These are phyloP conservation scores for Emergomyces africanus DNA, from an alignment of 2,329 filamentous ascomycete species.

Conservation along the genomic window DNA sequence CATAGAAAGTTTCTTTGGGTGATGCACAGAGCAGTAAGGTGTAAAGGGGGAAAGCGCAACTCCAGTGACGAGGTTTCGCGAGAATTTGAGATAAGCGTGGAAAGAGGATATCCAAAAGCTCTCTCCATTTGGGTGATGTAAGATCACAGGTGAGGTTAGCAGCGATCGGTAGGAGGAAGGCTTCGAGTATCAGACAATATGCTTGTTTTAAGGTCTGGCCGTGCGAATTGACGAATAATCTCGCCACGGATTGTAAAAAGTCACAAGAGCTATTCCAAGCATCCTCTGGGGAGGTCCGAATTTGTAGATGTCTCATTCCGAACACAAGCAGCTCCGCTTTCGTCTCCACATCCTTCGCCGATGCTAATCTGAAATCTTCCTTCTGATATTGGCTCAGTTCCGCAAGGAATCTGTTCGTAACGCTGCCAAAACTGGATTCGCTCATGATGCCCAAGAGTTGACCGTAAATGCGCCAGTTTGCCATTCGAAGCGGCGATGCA, in stretches of 20 bases:
- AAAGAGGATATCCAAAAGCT: conserved; percentile 67
- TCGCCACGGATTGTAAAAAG: conserved; percentile 69
- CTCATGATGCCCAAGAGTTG: conserved; percentile 95
- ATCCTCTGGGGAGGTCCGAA: conserved; percentile 60
- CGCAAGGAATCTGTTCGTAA: conserved; percentile 66
- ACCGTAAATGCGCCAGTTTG: conserved; percentile 92
- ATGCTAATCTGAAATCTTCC: conserved; percentile 44
- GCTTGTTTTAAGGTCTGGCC: conserved; percentile 84
- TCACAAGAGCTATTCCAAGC: conserved; percentile 80
- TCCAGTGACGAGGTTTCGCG: conserved; percentile 85
- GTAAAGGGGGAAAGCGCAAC: conserved; percentile 74
- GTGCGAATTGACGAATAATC: conserved; percentile 71
- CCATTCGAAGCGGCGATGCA: conserved; percentile 64
- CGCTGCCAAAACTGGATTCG: conserved; percentile 73
- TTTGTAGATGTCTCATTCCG: conserved; percentile 78
- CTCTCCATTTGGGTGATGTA: conserved; percentile 69
- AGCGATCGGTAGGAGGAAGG: conserved; percentile 74
- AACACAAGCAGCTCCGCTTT: conserved; percentile 78
- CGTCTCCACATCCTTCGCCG: conserved; percentile 53
- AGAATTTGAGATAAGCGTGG: conserved; percentile 73
- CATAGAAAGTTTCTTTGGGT: conserved; percentile 65
- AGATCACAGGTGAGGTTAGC: conserved; percentile 68
- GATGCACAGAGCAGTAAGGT: conserved; percentile 81
- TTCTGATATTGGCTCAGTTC: conserved; percentile 70
- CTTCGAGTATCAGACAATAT: conserved; percentile 85